Conservation (phyloP, 75 land plant genomes). For the Pseudotsuga menziesii region DNA sequence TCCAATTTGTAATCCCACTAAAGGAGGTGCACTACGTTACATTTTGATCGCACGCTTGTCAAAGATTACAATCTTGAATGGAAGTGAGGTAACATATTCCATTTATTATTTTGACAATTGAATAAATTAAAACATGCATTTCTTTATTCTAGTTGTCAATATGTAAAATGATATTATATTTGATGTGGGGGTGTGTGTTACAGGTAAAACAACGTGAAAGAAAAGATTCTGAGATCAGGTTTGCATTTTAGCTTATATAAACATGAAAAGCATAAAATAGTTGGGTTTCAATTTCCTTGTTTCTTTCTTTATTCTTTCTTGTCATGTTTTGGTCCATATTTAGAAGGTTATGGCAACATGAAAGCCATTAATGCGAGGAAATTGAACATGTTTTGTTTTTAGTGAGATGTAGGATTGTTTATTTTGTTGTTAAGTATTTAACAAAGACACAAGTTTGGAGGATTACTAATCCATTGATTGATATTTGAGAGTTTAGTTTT, state of each 20-base stretch:
- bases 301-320: too few species aligned
- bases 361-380: too few species aligned
- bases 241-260: conserved; percentile 8
- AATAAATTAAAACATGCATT: neutral
- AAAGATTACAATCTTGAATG: conserved; percentile 76
- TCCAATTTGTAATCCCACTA: conserved; percentile 72
- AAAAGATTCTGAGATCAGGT: conserved; percentile 96
- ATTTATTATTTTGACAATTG: neutral
- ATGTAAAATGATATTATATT: conserved; percentile 1
- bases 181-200: neutral
- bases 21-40: conserved; percentile 76
- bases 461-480: too few species aligned
- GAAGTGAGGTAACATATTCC: conserved; percentile 73
- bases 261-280: neutral
- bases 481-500: too few species aligned
- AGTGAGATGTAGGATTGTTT: too few species aligned
- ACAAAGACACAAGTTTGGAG: too few species aligned
- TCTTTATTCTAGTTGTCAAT: neutral
- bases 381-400: too few species aligned
- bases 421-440: too few species aligned
- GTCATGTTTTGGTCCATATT: too few species aligned
- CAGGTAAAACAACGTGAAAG: conserved; percentile 83
- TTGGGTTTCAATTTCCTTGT: too few species aligned
- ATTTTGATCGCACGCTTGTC: conserved; percentile 73
- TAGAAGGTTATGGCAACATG: too few species aligned